Conservation (phyloP, 371 early-diverging fungal genomes). For the Batkoa obscura region DNA sequence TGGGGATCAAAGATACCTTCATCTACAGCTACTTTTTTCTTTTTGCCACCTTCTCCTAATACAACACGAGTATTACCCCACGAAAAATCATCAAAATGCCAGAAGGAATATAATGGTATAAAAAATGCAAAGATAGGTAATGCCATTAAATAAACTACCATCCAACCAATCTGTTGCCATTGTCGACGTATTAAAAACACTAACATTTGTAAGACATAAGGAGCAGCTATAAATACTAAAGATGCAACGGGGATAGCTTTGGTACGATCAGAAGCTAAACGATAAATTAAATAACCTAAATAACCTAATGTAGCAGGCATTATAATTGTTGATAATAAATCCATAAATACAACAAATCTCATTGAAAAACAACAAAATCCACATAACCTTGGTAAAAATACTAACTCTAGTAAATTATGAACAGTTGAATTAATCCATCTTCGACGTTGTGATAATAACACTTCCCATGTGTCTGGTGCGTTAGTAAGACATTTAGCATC, state of each 20-base stretch:
- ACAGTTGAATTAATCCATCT: constrained; percentile 98
- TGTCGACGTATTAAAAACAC: constrained; percentile 70
- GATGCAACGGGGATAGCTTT: constrained; percentile 36
- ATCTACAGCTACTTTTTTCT: constrained; percentile 21
- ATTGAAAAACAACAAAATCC: constrained; percentile 97
- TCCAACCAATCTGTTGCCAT: constrained; percentile 89
- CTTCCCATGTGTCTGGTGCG: constrained; percentile 87
- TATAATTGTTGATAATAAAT: constrained; percentile 79
- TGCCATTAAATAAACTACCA: constrained; percentile 78
- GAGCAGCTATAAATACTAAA: constrained; percentile 18
- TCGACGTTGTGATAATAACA: constrained; percentile 90
- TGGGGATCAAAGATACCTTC: constrained; percentile 45
- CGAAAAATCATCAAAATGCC: constrained; percentile 94
- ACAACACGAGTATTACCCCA: constrained; percentile 95
- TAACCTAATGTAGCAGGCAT: constrained; percentile 84
- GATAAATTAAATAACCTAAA: constrained; percentile 49
- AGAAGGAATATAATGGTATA: constrained; percentile 74
- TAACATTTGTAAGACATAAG: constrained; percentile 64
- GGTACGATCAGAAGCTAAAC: constrained; percentile 28
- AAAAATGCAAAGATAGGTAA: constrained; percentile 66
- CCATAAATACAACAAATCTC: constrained; percentile 90
- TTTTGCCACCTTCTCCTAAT: constrained; percentile 52
- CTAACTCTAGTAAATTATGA: constrained; percentile 87
- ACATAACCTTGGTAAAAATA: constrained; percentile 73
- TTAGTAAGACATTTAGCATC: constrained; percentile 88